phyloP scores from a whole-genome alignment of 2,329 filamentous ascomycete species.

The Arthroderma sp. region DNA sequence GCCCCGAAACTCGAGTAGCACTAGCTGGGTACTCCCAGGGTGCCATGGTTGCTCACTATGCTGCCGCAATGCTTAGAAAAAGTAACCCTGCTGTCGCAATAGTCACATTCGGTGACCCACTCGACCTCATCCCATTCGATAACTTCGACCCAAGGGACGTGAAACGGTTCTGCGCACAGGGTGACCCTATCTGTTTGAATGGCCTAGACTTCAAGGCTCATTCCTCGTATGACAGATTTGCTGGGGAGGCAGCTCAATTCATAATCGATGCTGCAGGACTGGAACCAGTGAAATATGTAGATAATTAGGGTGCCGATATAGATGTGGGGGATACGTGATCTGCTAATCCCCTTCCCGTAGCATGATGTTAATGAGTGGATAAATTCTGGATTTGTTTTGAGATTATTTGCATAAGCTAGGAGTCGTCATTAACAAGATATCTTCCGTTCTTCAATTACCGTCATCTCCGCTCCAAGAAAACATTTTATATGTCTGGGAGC shows the following conservation, averaged over 20 bases:
- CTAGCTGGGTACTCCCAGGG: conserved; percentile 25
- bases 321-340: background rate
- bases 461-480: too few species aligned
- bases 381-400: too few species aligned
- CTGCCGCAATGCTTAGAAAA: conserved; percentile 15
- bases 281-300: conserved; percentile 5
- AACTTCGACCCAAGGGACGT: conserved; percentile 30
- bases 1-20: conserved; percentile 22
- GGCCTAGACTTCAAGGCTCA: conserved; percentile 32
- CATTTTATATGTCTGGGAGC: too few species aligned
- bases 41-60: conserved; percentile 24
- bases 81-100: conserved; percentile 25
- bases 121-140: conserved; percentile 25
- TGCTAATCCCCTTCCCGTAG: background rate
- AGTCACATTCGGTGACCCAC: conserved; percentile 35
- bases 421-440: too few species aligned
- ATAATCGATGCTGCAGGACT: conserved; percentile 15
- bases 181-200: conserved; percentile 40
- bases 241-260: conserved; percentile 26
- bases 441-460: too few species aligned
- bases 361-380: background rate
- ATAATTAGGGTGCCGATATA: background rate
- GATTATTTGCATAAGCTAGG: too few species aligned
- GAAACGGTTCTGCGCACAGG: conserved; percentile 37
- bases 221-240: conserved; percentile 26